Evolutionary conservation across 2,329 filamentous ascomycete genomes (phyloP).

Genomic region (Colletotrichum nymphaeae): DNA sequence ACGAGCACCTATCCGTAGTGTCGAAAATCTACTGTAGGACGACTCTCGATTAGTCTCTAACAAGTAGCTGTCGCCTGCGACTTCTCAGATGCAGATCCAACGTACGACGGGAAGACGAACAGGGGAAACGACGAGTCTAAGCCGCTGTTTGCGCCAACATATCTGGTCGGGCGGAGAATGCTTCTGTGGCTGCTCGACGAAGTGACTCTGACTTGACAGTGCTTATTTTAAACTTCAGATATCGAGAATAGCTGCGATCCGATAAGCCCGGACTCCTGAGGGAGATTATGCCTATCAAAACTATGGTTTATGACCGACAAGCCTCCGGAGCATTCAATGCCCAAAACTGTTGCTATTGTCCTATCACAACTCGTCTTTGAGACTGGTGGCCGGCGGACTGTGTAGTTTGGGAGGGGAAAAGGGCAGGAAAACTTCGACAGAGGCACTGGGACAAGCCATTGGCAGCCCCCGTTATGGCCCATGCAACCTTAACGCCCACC

Average conservation of each 20-base stretch:
- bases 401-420: too few species aligned
- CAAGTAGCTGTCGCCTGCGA: constrained; percentile 19
- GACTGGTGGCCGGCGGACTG: background rate
- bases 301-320: background rate
- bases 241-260: background rate
- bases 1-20: constrained; percentile 6
- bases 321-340: background rate
- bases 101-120: background rate
- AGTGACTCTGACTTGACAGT: background rate
- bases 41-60: constrained; percentile 12
- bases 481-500: constrained; percentile 28
- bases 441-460: background rate
- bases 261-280: background rate
- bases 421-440: background rate
- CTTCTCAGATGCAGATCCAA: constrained; percentile 23
- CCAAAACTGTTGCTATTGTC: background rate
- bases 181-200: background rate
- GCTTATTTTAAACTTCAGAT: background rate
- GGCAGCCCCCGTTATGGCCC: background rate
- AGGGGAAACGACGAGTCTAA: background rate
- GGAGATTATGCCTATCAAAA: background rate
- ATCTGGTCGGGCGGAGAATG: background rate
- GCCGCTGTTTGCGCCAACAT: background rate
- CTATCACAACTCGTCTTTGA: background rate
- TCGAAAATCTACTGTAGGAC: constrained; percentile 3